Evolutionary conservation across 139 green algal species (phyloP).

Genomic region (Asterochloris erici): DNA sequence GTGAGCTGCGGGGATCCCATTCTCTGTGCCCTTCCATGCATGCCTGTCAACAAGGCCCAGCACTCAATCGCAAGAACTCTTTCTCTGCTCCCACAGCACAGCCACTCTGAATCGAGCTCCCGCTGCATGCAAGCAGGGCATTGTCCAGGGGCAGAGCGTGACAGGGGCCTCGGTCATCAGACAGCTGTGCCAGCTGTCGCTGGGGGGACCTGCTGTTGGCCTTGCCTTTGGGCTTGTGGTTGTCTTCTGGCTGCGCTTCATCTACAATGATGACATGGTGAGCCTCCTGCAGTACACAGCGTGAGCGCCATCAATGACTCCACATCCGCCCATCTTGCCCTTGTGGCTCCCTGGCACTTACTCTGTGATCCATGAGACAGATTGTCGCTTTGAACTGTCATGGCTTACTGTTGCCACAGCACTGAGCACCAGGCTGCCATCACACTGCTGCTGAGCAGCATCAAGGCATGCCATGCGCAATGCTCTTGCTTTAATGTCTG

Average conservation of each 20-base stretch:
- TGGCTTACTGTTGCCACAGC: too few relatives aligned
- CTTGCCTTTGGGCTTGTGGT: constrained; percentile 40
- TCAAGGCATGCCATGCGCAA: too few relatives aligned
- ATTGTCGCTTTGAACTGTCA: too few relatives aligned
- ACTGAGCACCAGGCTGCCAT: too few relatives aligned
- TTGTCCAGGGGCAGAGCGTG: not conserved
- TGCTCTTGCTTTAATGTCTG: too few relatives aligned
- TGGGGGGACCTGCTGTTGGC: constrained; percentile 44
- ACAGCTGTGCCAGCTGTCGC: constrained; percentile 38
- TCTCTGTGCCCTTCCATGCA: not conserved
- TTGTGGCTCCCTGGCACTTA: too few relatives aligned
- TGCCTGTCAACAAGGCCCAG: not conserved
- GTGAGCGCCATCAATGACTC: too few relatives aligned
- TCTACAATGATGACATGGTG: constrained; percentile 45
- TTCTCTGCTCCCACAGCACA: not conserved
- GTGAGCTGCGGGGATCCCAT: constrained; percentile 4
- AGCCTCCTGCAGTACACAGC: too few relatives aligned
- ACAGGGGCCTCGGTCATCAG: constrained; percentile 19
- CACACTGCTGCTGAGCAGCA: too few relatives aligned
- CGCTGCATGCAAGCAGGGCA: not conserved
- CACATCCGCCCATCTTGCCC: too few relatives aligned
- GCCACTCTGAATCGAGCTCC: not conserved
- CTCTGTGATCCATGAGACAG: too few relatives aligned
- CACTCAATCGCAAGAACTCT: not conserved
- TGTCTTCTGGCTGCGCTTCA: constrained; percentile 40